Evolutionary conservation across 129 eudicot genomes (phyloP).

Genomic region (Escallonia rubra): DNA sequence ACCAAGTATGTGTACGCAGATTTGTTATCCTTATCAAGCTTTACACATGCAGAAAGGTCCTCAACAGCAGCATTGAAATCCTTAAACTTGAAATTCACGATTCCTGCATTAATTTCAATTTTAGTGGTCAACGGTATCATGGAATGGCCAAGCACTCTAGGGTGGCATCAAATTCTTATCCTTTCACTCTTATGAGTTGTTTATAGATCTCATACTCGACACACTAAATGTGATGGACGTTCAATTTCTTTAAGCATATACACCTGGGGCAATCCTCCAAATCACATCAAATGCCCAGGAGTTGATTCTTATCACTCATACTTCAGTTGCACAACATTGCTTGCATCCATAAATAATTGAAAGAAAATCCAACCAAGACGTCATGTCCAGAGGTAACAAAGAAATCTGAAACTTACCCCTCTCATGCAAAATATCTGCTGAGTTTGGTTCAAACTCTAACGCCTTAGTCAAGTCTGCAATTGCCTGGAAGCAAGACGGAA

Average conservation of each 20-base stretch:
- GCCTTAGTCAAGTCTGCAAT: constrained; percentile 94
- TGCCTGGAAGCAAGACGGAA: constrained; percentile 54
- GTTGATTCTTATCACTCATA: not conserved
- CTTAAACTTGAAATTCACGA: constrained; percentile 88
- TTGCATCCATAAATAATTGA: not conserved
- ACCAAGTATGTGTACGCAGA: constrained; percentile 96
- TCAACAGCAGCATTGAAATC: constrained; percentile 81
- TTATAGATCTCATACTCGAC: too few relatives aligned
- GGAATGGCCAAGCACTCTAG: not conserved
- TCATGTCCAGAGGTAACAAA: not conserved
- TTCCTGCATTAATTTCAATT: constrained; percentile 56
- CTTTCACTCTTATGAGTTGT: too few relatives aligned
- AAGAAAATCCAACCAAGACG: not conserved
- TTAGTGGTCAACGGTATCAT: not conserved
- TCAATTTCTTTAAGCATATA: not conserved
- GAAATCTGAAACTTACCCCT: constrained; percentile 50
- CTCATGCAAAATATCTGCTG: constrained; percentile 91
- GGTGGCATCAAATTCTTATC: too few relatives aligned
- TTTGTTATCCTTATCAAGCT: constrained; percentile 74
- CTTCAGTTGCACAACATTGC: not conserved
- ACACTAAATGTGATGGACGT: not conserved
- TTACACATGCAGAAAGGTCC: constrained; percentile 85
- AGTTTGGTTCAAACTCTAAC: constrained; percentile 83
- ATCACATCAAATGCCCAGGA: not conserved
- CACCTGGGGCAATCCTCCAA: not conserved